Evolutionary conservation across 805 yeast genomes (phyloP).

Genomic region (Hanseniaspora opuntiae): DNA sequence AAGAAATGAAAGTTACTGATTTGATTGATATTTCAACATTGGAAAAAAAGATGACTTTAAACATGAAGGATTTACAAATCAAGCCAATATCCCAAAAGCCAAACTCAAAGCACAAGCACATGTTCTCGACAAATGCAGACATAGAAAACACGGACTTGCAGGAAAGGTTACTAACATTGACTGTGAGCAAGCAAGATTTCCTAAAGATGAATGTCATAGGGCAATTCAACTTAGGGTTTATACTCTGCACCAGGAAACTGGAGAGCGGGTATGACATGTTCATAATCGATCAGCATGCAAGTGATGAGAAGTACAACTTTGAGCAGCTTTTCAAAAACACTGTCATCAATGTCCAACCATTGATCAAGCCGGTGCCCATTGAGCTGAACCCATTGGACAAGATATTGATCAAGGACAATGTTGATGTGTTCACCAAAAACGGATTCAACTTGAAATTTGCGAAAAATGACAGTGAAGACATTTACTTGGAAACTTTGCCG

Average conservation of each 20-base stretch:
- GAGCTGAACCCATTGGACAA: conserved; percentile 72
- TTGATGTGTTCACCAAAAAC: conserved; percentile 46
- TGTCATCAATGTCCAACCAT: conserved; percentile 51
- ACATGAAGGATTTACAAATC: not conserved
- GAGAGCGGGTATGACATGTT: conserved; percentile 44
- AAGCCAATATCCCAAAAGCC: not conserved
- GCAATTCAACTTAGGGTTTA: conserved; percentile 90
- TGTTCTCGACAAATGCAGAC: conserved; percentile 26
- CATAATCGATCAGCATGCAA: conserved; percentile 93
- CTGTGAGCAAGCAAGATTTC: conserved; percentile 63
- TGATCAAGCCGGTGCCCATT: conserved; percentile 45
- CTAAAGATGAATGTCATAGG: conserved; percentile 67
- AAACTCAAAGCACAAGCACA: conserved; percentile 1
- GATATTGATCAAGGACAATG: conserved; percentile 48
- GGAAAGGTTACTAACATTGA: conserved; percentile 44
- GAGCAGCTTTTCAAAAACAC: conserved; percentile 51
- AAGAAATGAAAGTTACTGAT: not conserved
- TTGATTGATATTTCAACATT: not conserved
- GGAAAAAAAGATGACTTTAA: not conserved
- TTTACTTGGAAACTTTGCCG: conserved; percentile 54
- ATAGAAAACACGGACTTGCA: conserved; percentile 37
- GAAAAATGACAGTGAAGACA: conserved; percentile 34
- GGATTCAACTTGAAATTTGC: conserved; percentile 50
- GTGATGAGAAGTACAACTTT: conserved; percentile 88
- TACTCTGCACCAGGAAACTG: conserved; percentile 48